These are phyloP conservation scores for Ceratocystis variospora DNA, from an alignment of 2,329 filamentous ascomycete species.

Conservation along the genomic window DNA sequence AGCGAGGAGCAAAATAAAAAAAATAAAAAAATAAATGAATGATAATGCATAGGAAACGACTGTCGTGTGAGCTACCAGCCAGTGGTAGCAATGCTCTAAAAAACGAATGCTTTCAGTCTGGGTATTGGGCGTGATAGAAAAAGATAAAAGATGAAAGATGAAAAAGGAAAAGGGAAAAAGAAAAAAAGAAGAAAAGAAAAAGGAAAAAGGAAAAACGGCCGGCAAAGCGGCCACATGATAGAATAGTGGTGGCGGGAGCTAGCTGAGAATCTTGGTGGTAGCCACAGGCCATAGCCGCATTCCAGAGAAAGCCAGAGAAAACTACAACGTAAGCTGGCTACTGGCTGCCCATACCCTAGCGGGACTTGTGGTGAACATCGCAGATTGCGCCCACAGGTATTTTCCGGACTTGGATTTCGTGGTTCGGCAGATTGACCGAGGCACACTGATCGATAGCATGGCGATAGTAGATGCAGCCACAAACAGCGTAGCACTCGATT, in stretches of 20 bases:
- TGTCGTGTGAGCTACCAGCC: slow-evolving; percentile 5
- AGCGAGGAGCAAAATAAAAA: neutral
- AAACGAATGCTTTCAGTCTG: neutral
- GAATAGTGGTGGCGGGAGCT: neutral
- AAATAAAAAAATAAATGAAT: neutral
- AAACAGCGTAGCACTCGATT: slow-evolving; percentile 73
- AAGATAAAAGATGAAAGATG: neutral
- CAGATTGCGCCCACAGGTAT: slow-evolving; percentile 78
- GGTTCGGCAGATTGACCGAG: slow-evolving; percentile 58
- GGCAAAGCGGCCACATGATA: neutral
- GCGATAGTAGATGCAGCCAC: slow-evolving; percentile 75
- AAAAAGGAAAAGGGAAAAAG: neutral
- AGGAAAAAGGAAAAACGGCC: neutral
- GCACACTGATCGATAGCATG: slow-evolving; percentile 76
- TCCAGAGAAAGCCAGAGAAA: neutral
- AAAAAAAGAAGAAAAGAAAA: neutral
- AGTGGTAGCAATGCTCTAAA: slow-evolving; percentile 4
- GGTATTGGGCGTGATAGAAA: neutral
- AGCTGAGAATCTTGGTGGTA: neutral
- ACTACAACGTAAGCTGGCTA: too few species aligned
- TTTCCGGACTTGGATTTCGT: slow-evolving; percentile 56
- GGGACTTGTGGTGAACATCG: slow-evolving; percentile 23
- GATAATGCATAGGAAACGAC: neutral
- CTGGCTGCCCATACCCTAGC: neutral
- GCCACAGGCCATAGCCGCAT: neutral